Base-by-base conservation (phyloP, 306 rosid genomes). In the Calophaca sinica region DNA sequence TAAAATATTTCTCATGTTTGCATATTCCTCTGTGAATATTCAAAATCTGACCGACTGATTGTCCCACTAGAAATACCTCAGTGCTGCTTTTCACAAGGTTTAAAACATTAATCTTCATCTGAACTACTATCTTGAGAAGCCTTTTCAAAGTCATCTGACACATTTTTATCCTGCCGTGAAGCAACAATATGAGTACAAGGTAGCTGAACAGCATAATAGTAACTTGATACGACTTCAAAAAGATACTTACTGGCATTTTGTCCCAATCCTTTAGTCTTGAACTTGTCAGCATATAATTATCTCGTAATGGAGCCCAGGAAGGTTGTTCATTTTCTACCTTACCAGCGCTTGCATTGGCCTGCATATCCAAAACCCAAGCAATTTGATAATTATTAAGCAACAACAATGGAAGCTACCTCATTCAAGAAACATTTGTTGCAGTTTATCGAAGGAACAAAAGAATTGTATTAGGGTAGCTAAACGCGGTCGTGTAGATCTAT, bases 251-350 rank as follows among this genome's bases (percentile, higher is more conserved):
- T 39, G 87, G 89, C 86, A 79, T 80, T 83, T 94, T 92, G 70
- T 94, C 97, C 98, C 98, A 91, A 70, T 88, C 83, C 84, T 90
- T 91, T 70, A 94, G 72, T 78, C 80, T 94, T 38, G 98, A 79
- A 82, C 73, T 90, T 26, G 97, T 88, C 75, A 94, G 86, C 98
- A 91, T 91, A 81, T 88, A 91, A 81, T 86, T 94, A 71, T 94
- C 97, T 12, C 90, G 87, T 68, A 94, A 72, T n/a, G 98, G 98
- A 75, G 96, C 97, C 98, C 98, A 94, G 28, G 86, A 78, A 72
- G 97, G 98, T 68, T 86, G 94, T 77, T 86, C 93, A 42, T 57
- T 88, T 14, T 90, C 85, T 26, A 3, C 86, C 13, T 62, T 75
- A 9, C 78, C 77, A 4, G 70, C 82, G 64, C 90, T 82, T 64